Evolutionary conservation across 805 yeast species (phyloP).

Genomic region (Candida namnaoensis): DNA sequence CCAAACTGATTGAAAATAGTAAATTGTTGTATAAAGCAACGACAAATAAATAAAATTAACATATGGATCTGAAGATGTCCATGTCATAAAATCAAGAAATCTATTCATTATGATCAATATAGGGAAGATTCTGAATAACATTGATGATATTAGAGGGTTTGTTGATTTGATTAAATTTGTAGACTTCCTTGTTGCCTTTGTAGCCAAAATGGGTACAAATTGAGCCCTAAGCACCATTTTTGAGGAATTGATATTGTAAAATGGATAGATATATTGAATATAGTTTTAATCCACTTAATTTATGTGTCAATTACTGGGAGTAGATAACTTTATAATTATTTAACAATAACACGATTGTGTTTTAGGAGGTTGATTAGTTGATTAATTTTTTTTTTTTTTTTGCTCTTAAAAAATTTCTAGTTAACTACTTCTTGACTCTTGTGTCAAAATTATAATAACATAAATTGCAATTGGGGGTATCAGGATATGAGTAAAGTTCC

Average conservation of each 20-base stretch:
- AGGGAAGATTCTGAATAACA: constrained; percentile 35
- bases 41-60: constrained; percentile 30
- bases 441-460: too few species aligned
- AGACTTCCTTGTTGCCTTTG: background rate
- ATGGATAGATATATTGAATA: too few species aligned
- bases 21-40: constrained; percentile 24
- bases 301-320: too few species aligned
- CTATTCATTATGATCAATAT: constrained; percentile 32
- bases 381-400: too few species aligned
- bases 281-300: too few species aligned
- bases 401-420: too few species aligned
- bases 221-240: background rate
- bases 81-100: constrained; percentile 32
- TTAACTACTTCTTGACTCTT: too few species aligned
- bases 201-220: background rate
- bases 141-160: constrained; percentile 30
- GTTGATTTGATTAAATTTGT: constrained; percentile 1
- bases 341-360: too few species aligned
- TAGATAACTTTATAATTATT: too few species aligned
- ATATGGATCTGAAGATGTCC: constrained; percentile 38
- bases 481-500: background rate
- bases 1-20: constrained; percentile 27
- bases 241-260: too few species aligned
- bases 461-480: too few species aligned
- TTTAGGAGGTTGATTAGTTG: too few species aligned